Percentiles rank a stretch among this genome's conserved stretches.
These are phyloP conservation scores for Aegilops speltoides DNA, from an alignment of 176 grass and related monocot species.

Conservation along the genomic window DNA sequence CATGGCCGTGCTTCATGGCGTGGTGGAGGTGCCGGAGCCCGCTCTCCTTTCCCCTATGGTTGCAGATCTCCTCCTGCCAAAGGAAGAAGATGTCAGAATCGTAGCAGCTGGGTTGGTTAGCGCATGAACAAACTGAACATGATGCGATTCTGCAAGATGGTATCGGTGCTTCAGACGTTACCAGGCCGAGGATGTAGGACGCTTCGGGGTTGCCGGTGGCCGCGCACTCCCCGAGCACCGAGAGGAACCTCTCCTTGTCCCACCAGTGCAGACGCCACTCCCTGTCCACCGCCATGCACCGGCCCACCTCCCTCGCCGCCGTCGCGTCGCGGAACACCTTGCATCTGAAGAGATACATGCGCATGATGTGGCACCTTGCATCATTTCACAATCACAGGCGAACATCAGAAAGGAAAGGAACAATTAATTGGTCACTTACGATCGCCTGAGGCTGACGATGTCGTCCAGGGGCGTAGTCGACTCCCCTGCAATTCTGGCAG, in stretches of 20 bases:
- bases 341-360: constrained; percentile 2
- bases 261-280: constrained; percentile 49
- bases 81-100: background rate
- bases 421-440: constrained; percentile 25
- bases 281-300: constrained; percentile 39
- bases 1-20: constrained; percentile 40
- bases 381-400: background rate
- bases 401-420: background rate
- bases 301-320: constrained; percentile 27
- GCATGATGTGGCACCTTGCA: background rate
- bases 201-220: constrained; percentile 39
- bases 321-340: constrained; percentile 38
- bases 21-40: constrained; percentile 26
- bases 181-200: constrained; percentile 44
- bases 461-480: constrained; percentile 30
- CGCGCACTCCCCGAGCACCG: constrained; percentile 31
- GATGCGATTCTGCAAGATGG: background rate
- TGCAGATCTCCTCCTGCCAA: constrained; percentile 42
- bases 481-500: constrained; percentile 8
- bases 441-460: constrained; percentile 34
- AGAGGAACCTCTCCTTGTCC: constrained; percentile 42
- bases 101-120: background rate
- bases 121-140: background rate
- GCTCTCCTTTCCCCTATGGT: constrained; percentile 11
- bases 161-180: background rate